These are phyloP conservation scores for Beverwykella pulmonaria DNA, from an alignment of 495 filamentous ascomycete genomes.

Conservation along the genomic window DNA sequence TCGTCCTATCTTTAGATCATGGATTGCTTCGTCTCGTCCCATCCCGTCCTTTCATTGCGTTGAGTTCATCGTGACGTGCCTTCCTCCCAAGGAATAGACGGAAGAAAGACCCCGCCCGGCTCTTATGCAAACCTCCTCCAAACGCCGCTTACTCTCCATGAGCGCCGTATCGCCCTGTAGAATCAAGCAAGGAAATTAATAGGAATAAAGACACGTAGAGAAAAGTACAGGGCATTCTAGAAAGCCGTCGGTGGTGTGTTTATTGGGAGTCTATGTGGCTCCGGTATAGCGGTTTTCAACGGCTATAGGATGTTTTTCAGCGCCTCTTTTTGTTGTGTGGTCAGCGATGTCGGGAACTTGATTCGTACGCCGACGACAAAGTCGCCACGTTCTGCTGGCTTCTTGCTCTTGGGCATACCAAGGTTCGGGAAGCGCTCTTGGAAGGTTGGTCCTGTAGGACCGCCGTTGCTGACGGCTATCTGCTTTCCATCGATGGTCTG, in stretches of 20 bases:
- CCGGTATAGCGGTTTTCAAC: background rate
- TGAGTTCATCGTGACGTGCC: background rate
- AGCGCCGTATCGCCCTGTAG: conserved; percentile 1
- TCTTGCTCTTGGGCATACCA: conserved; percentile 93
- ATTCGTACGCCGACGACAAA: conserved; percentile 90
- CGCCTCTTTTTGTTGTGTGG: conserved; percentile 71
- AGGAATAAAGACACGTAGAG: conserved; percentile 10
- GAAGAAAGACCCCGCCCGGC: background rate
- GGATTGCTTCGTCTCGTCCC: background rate
- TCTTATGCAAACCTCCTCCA: conserved; percentile 1
- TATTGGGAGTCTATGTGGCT: background rate
- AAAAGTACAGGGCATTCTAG: background rate
- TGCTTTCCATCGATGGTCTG: conserved; percentile 93
- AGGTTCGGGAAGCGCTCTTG: conserved; percentile 78
- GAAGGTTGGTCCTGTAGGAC: conserved; percentile 81
- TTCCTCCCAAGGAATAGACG: background rate
- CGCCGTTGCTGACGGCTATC: conserved; percentile 70
- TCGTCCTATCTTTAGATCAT: conserved; percentile 1
- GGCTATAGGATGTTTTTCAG: conserved; percentile 71
- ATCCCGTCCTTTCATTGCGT: background rate
- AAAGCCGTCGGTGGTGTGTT: background rate
- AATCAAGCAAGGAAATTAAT: background rate
- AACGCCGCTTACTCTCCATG: background rate
- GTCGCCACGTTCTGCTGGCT: conserved; percentile 78
- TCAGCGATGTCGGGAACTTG: conserved; percentile 80